These are phyloP conservation scores for Citrus glauca DNA, from an alignment of 345 rosid genomes.

Conservation along the genomic window DNA sequence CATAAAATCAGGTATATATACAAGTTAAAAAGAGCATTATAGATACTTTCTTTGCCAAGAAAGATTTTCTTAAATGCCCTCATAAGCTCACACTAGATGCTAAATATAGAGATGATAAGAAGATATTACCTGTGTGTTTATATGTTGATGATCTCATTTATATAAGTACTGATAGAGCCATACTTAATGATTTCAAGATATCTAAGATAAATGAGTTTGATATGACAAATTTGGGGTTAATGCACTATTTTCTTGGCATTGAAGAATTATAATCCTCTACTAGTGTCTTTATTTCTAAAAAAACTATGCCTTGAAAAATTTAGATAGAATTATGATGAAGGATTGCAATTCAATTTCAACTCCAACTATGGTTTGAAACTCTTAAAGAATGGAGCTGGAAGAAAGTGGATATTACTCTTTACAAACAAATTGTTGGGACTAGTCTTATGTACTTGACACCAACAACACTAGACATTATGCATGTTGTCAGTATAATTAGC, in stretches of 20 bases:
- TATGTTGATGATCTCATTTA: neutral
- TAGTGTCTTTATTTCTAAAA: neutral
- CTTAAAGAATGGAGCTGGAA: neutral
- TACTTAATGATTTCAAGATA: neutral
- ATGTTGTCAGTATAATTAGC: neutral
- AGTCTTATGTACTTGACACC: neutral
- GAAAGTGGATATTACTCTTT: neutral
- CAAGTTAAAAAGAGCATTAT: neutral
- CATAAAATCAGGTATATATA: neutral
- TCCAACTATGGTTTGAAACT: neutral
- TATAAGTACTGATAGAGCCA: neutral
- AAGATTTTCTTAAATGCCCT: neutral
- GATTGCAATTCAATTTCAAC: neutral
- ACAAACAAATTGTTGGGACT: neutral
- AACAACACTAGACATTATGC: neutral
- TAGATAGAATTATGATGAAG: neutral
- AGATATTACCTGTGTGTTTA: neutral
- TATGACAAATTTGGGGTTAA: neutral
- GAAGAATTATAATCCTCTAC: neutral
- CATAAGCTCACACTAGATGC: neutral
- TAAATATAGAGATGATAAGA: neutral
- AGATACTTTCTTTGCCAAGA: neutral
- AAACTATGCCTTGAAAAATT: neutral
- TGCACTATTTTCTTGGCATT: conserved; percentile 5
- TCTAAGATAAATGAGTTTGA: neutral